Conservation (phyloP, 768 basidiomycete species). For the Suillus tomentosus region DNA sequence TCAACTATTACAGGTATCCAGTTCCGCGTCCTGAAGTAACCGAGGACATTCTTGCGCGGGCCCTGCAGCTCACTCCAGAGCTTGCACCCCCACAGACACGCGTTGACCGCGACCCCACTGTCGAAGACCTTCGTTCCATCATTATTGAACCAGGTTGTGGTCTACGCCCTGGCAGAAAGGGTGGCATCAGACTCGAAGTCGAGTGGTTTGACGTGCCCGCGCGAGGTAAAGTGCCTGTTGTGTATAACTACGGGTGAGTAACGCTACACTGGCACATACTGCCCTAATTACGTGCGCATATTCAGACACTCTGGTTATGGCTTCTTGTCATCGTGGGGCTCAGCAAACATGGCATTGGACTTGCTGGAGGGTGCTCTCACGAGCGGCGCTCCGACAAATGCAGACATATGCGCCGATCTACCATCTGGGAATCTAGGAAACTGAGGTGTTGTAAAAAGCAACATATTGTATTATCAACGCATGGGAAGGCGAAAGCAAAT, state of each 20-base stretch:
- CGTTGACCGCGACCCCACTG: constrained; percentile 43
- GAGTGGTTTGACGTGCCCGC: constrained; percentile 40
- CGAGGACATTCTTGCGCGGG: constrained; percentile 54
- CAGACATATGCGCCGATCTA: background rate
- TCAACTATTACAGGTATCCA: constrained; percentile 52
- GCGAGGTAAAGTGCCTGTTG: constrained; percentile 44
- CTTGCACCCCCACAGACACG: constrained; percentile 58
- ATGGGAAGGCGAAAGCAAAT: background rate
- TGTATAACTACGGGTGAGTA: constrained; percentile 68
- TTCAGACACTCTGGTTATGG: constrained; percentile 63
- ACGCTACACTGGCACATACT: background rate
- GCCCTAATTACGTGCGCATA: background rate
- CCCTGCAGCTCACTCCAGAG: constrained; percentile 54
- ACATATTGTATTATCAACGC: background rate
- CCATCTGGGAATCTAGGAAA: constrained; percentile 5
- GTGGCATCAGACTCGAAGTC: constrained; percentile 62
- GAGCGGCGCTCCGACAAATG: constrained; percentile 9
- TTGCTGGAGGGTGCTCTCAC: constrained; percentile 47
- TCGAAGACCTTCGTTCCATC: constrained; percentile 51
- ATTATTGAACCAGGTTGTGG: constrained; percentile 60
- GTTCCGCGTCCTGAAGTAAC: constrained; percentile 64
- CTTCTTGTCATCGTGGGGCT: constrained; percentile 68
- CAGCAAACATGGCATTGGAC: constrained; percentile 49
- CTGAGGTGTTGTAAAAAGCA: background rate
- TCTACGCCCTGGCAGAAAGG: constrained; percentile 64